A percentile compares a stretch with the other conserved stretches of the same genome.
Evolutionary conservation across 768 basidiomycete genomes (phyloP).

Genomic region (Mycena albidolilacea): DNA sequence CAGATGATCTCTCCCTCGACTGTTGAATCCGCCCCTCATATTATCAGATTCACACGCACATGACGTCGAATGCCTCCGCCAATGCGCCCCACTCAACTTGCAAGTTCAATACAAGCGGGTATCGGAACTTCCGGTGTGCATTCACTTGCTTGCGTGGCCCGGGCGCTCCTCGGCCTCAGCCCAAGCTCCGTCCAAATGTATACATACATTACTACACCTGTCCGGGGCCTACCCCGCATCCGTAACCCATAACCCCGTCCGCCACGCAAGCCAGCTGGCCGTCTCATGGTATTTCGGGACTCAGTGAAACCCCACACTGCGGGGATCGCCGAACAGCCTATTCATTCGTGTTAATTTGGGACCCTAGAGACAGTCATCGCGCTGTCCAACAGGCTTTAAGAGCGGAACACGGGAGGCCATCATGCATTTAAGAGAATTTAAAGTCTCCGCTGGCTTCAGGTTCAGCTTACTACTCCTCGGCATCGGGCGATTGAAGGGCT

Average conservation of each 20-base stretch:
- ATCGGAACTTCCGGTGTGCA: no score
- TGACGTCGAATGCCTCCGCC: neutral
- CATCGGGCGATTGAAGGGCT: no score
- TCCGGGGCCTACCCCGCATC: no score
- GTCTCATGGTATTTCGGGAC: neutral
- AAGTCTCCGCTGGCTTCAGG: no score
- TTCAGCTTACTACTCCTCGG: no score
- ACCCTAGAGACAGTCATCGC: no score
- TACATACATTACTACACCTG: no score
- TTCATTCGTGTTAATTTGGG: neutral
- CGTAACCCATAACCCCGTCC: neutral
- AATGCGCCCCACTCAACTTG: no score
- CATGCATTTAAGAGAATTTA: neutral
- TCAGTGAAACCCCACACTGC: neutral
- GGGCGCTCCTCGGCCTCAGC: neutral
- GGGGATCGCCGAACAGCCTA: neutral
- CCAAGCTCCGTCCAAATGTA: neutral
- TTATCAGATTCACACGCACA: neutral
- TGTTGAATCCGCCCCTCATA: no score
- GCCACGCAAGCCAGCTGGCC: neutral
- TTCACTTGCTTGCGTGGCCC: neutral
- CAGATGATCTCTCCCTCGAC: no score
- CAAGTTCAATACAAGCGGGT: no score
- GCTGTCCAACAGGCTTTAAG: neutral
- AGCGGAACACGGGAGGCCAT: neutral